Evolutionary conservation across 176 grass and related monocot genomes (phyloP), one percentile per base, ranked within the genome.

Genomic region (Phyllostachys edulis): DNA sequence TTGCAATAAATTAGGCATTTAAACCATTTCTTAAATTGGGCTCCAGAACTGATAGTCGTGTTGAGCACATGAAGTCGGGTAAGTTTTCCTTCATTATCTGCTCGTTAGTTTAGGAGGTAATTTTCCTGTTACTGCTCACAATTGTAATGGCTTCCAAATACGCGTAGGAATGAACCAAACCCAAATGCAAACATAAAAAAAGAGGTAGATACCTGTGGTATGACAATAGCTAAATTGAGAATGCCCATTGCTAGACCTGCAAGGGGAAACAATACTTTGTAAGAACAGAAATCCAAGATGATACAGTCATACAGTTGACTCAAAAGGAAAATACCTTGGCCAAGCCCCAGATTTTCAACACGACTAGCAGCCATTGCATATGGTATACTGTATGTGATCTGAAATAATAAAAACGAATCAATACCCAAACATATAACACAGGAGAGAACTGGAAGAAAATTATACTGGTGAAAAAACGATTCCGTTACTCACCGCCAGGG

Each of bases 331-430:
- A 62, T 78, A 94, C 96, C 96, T 87, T 94, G 91, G 86, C 93
- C 96, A 86, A 99, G 93, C 59, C 93, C 88, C 64, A 96, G 91
- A 68, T 89, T 88, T 78, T 99, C 96, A 63, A 96, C 92, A 50
- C 89, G 89, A 67, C 87, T 92, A 77, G 93, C 76, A 69, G 92
- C 74, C 96, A 96, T 99, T 63, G 96, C 93, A 80, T 99, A 99
- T 60, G 93, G 96, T 87, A 99, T 99, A 89, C 91, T 99, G 89
- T 99, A 99, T n/a, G 96, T 96, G 57, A 99, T 74, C 96, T 99
- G 85, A 63, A 90, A 82, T 47, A 84, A 68, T 7, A 56, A 75
- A 62, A 92, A 65, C 15, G 55, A 74, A 80, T 97, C 8, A 85
- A 62, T 39, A 51, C 26, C 51, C 14, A 57, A 42, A 42, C 0